phyloP scores from a whole-genome alignment of 805 yeast species.

The Zygoascus flipseniorum region DNA sequence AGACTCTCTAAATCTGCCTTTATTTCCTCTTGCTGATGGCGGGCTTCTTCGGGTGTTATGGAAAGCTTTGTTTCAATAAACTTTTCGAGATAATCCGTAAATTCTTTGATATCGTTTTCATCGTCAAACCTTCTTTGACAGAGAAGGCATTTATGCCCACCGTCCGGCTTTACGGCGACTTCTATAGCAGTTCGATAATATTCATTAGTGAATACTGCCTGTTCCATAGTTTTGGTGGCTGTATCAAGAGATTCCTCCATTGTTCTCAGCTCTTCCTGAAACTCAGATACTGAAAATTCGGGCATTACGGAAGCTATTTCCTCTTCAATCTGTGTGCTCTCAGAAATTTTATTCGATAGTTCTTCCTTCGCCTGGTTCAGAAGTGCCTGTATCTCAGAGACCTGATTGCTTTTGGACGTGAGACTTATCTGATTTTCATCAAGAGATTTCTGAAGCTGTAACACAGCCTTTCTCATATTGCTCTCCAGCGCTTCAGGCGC shows the following conservation, averaged over 20 bases:
- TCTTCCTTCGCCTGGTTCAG: conserved; percentile 12
- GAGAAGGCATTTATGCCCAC: conserved; percentile 51
- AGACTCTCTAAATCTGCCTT: conserved; percentile 9
- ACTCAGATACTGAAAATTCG: conserved; percentile 39
- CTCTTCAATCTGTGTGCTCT: conserved; percentile 2
- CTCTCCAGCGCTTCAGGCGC: conserved; percentile 14
- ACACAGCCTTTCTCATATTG: conserved; percentile 12
- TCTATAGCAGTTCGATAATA: conserved; percentile 65
- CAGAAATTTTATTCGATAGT: conserved; percentile 3
- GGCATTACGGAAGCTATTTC: conserved; percentile 24
- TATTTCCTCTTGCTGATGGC: conserved; percentile 2
- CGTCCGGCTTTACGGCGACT: conserved; percentile 36
- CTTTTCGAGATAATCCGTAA: conserved; percentile 21
- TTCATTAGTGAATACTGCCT: conserved; percentile 57
- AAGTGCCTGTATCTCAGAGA: conserved; percentile 16
- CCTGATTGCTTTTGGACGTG: conserved; percentile 15
- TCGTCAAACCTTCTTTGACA: conserved; percentile 62
- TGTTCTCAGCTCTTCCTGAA: conserved; percentile 41
- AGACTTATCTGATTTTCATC: conserved; percentile 9
- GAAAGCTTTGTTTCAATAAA: conserved; percentile 26
- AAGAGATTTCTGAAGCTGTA: conserved; percentile 19
- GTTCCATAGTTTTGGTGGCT: conserved; percentile 57
- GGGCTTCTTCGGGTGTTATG: conserved; percentile 27
- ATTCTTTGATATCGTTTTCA: conserved; percentile 18
- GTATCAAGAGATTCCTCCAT: conserved; percentile 52